Conservation (phyloP, 2,329 filamentous ascomycete species). For the Apiospora phragmitis region DNA sequence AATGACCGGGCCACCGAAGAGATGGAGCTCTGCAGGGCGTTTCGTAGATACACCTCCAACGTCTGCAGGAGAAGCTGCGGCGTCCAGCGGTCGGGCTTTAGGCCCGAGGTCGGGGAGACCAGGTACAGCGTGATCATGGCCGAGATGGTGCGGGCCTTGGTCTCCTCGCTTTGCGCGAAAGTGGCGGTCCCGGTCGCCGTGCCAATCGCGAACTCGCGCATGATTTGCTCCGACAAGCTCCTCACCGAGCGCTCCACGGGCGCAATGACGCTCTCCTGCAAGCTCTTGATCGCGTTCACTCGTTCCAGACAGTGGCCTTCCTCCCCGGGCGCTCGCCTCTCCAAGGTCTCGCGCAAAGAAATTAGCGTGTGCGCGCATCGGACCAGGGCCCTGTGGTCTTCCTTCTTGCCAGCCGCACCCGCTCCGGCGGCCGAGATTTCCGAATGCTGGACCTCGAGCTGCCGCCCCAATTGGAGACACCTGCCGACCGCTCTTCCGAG, state of each 20-base stretch:
- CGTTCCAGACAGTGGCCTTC: constrained; percentile 76
- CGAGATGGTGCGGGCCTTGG: constrained; percentile 69
- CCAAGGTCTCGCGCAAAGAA: constrained; percentile 71
- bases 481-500: constrained; percentile 75
- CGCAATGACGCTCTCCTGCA: constrained; percentile 68
- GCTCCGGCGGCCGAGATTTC: constrained; percentile 57
- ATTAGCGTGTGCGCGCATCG: constrained; percentile 79
- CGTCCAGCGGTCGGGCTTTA: constrained; percentile 55
- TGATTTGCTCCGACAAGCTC: constrained; percentile 72
- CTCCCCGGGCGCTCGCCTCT: constrained; percentile 65
- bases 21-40: constrained; percentile 76
- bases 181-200: constrained; percentile 50
- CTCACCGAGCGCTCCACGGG: constrained; percentile 76
- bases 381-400: constrained; percentile 79
- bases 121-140: constrained; percentile 79
- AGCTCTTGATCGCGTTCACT: constrained; percentile 69
- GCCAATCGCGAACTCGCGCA: constrained; percentile 81
- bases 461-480: constrained; percentile 78
- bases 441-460: constrained; percentile 81
- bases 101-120: constrained; percentile 66
- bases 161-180: constrained; percentile 70
- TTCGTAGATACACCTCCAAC: constrained; percentile 80
- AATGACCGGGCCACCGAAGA: constrained; percentile 74
- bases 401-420: constrained; percentile 47
- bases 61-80: constrained; percentile 74